Base-by-base conservation (phyloP, 1,139 yeast species). In the Candida freyschussii region DNA sequence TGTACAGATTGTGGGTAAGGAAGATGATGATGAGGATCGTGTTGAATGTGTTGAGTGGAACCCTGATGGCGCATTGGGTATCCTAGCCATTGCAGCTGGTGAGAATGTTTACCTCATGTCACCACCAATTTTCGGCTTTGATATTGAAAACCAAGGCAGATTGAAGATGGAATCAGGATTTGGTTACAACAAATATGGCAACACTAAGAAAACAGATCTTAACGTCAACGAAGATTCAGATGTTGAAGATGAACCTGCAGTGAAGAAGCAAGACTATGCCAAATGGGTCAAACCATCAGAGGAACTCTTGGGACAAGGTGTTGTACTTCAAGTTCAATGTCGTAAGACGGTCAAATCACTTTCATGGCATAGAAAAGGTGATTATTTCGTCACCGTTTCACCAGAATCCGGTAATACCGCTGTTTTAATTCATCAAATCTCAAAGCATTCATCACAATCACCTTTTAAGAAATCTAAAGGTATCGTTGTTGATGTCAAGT, bases 341-440 rank as follows among this genome's bases (percentile, higher is more conserved):
- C 72, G 80, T 42, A 83, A 79, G 57, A 69, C 85, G 1, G 74
- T 91, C 45, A 87, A 86, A 63, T 82, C 79, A 54, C 52, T 91
- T 13, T 75, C 95, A 46, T 91, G 99, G 99, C 99, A 91, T 60
- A 74, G 96, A 59, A 82, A 84, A 54, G 99, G 98, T 54, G 98
- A 91, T 63, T 91, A 91, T 57, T 85, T 93, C 50, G 95, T 91
- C 44, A 80, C 95, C 4, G 95, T 86, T 15, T 78, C 95, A 10
- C 97, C 97, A 29, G 91, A 84, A 39, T 82, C 86, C 35, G 86
- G 85, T 40, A 80, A 86, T 55, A 75, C 93, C 6, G 81, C 97
- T 5, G 96, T 91, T 26, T 69, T 93, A 39, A 86, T 91, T 45
- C 99, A 91, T 62, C 97, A 91, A 64, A 64, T 91, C 32, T 85